Evolutionary conservation across 345 rosid species (phyloP), one percentile per base, ranked within the genome.

Genomic region (Aethionema arabicum): DNA sequence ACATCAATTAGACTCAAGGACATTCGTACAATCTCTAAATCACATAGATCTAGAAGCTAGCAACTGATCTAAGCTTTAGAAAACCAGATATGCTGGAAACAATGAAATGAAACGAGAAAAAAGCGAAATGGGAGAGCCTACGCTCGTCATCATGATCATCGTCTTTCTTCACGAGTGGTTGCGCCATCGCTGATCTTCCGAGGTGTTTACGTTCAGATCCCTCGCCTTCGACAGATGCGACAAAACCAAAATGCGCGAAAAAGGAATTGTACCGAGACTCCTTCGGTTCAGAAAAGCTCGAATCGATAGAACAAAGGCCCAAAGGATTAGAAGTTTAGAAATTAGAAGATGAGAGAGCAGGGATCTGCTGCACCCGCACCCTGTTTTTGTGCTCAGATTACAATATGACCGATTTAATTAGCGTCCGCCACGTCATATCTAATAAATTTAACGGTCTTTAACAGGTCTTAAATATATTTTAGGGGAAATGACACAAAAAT

Each of bases 351-450:
- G 36, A 27, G 14, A 44, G 45, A 21, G 29, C 52, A 15, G 11
- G 0, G 44, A 53, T 64, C 44, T 1, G 3, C 68, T 53, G 14
- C 15, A 7, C 2, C 45, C 38, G 45, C n/a, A 41, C 13, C 41
- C 40, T 6, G 9, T 7, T 14, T 33, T 7, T n/a, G 44, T 54
- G 42, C 10, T 42, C 1, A n/a, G 14, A 21, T 21, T 48, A 29
- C 33, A 6, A 40, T 2, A 4, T 38, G 37, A 15, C 6, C 4
- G 5, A 56, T 56, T 7, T n/a, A 43, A 12, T 6, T 4, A 40
- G 10, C 16, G n/a, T 38, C 35, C 12, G 66, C 66, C 66, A 61
- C 66, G 56, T 61, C 46, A 61, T n/a, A 59, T 32, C 40, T 32
- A 0, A 21, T 4, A 8, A 16, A 38, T 55, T 16, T 38, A 35